phyloP scores from a whole-genome alignment of 257 asterid species.

The Echites panduratus region DNA sequence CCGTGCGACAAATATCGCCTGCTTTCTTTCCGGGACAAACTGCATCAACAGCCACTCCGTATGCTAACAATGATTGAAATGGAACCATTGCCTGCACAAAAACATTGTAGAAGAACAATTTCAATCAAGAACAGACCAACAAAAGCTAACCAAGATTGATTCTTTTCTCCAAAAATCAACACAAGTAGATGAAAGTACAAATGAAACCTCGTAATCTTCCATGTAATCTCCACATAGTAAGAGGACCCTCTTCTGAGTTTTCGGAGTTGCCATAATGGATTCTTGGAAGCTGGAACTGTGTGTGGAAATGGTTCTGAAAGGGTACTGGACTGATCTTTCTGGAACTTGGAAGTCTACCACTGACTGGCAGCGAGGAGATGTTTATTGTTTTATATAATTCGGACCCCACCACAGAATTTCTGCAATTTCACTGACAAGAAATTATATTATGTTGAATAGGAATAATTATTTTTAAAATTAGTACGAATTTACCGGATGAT shows the following conservation, averaged over 20 bases:
- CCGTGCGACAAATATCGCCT: constrained; percentile 81
- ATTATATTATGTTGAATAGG: too few species aligned
- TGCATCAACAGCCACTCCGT: constrained; percentile 83
- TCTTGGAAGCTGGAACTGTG: too few species aligned
- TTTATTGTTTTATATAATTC: too few species aligned
- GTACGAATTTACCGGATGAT: too few species aligned
- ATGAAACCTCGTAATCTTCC: constrained; percentile 78
- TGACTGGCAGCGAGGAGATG: too few species aligned
- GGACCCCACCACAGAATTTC: too few species aligned
- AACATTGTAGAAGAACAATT: neutral
- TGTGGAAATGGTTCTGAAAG: too few species aligned
- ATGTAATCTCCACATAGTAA: constrained; percentile 80
- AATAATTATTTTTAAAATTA: too few species aligned
- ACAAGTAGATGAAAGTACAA: constrained; percentile 9
- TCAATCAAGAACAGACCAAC: neutral
- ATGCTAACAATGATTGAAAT: constrained; percentile 84
- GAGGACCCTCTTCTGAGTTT: constrained; percentile 66
- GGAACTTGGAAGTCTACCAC: too few species aligned
- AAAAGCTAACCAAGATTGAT: neutral
- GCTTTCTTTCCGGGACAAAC: constrained; percentile 95
- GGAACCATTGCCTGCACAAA: constrained; percentile 81
- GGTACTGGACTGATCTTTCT: too few species aligned
- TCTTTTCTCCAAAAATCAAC: neutral
- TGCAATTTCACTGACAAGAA: too few species aligned
- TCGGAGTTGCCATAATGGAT: constrained; percentile 10